phyloP scores from a whole-genome alignment of 345 rosid genomes.

The Bruguiera gymnorhiza region DNA sequence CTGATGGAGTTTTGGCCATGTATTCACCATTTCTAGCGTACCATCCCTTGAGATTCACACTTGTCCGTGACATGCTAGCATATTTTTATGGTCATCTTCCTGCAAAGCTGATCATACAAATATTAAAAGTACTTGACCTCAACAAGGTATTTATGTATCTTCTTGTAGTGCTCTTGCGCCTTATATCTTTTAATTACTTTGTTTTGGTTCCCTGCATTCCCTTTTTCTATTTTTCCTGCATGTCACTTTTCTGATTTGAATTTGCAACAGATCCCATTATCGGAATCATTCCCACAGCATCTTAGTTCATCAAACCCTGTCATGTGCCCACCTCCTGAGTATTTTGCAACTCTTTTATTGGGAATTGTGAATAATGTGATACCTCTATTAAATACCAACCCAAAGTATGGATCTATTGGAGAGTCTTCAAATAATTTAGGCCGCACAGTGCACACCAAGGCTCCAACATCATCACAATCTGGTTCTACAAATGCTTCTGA shows the following conservation, averaged over 20 bases:
- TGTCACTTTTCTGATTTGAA: slow-evolving; percentile 6
- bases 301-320: slow-evolving; percentile 61
- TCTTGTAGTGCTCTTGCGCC: not conserved
- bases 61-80: slow-evolving; percentile 96
- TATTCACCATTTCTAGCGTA: slow-evolving; percentile 68
- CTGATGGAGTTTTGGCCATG: slow-evolving; percentile 59
- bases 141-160: slow-evolving; percentile 55
- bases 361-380: slow-evolving; percentile 90
- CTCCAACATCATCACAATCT: slow-evolving; percentile 66
- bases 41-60: slow-evolving; percentile 85
- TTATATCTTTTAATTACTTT: not conserved
- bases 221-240: not conserved
- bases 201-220: slow-evolving; percentile 1
- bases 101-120: slow-evolving; percentile 64
- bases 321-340: slow-evolving; percentile 82
- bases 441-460: slow-evolving; percentile 62
- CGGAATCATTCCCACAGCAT: slow-evolving; percentile 89
- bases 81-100: slow-evolving; percentile 94
- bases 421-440: slow-evolving; percentile 52
- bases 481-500: slow-evolving; percentile 70
- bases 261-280: slow-evolving; percentile 77
- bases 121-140: slow-evolving; percentile 79
- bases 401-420: slow-evolving; percentile 58
- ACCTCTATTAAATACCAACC: slow-evolving; percentile 75
- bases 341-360: slow-evolving; percentile 80